Base-by-base conservation (phyloP, 2,329 filamentous ascomycete genomes). In the Ascochyta pisi region DNA sequence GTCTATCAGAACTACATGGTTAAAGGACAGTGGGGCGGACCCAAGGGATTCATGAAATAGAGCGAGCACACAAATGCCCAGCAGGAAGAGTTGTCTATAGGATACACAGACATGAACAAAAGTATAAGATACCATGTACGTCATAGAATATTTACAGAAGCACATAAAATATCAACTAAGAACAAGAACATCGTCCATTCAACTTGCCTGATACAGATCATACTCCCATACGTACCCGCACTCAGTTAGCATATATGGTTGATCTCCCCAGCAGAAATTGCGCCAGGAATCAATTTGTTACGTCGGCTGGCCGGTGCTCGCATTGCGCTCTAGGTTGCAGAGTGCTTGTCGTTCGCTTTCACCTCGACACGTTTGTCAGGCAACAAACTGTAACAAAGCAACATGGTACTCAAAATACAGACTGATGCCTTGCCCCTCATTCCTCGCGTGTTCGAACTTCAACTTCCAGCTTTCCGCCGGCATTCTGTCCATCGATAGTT, bases 21-120 rank as follows among this genome's bases (percentile, higher is more conserved):
- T 6, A 87, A 85, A 74, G 86, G 85, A 6, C 83, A 78, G 7
- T 88, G 86, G 85, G 84, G 77, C 22, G 85, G 85, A 6, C 83
- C 85, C 0, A 84, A 83, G 68, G 85, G 85, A 0, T 86, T 61
- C 35, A 64, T 69, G 29, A 62, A 54, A 15, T 70, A 58, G 53
- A 27, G 13, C 13, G 8, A 9, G n/a, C 5, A 19, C n/a, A 24
- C 7, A 24, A 1, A 10, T 5, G 9, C n/a, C 6, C n/a, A 6
- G 8, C n/a, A 15, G 24, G 4, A 27, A 22, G 10, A 42, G 10
- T 38, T 35, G 33, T n/a, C 6, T 2, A 7, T 16, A 3, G 6
- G 26, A 12, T 5, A 4, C 1, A 26, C 12, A 15, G 3, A 40
- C 29, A 31, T 22, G 9, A 6, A 10, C 29, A 48, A 48, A 57